Conservation (phyloP, 2,329 filamentous ascomycete species). For the Pestalotiopsis sp. region DNA sequence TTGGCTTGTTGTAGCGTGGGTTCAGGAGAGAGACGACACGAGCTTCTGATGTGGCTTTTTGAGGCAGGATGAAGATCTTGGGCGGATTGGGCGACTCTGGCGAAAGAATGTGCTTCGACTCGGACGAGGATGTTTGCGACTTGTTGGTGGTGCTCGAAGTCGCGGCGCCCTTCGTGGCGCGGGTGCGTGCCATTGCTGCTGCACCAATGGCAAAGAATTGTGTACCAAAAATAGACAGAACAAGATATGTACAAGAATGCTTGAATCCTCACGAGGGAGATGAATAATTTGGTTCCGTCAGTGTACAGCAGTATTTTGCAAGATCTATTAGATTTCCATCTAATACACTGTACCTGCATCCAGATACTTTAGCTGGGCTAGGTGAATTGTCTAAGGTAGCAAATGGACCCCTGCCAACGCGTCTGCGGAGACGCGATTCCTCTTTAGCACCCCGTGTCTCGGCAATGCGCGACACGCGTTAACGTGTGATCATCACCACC, state of each 20-base stretch:
- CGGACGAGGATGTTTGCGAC: slow-evolving; percentile 25
- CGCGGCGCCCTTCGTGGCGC: slow-evolving; percentile 41
- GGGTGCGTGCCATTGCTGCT: slow-evolving; percentile 48
- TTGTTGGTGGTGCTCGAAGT: slow-evolving; percentile 28
- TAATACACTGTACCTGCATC: not conserved
- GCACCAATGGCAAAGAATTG: not conserved
- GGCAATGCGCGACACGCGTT: not conserved
- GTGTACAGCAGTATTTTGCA: not conserved
- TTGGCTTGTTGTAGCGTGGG: slow-evolving; percentile 56
- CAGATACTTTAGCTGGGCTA: not conserved
- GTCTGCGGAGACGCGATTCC: slow-evolving; percentile 9
- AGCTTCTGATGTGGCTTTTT: slow-evolving; percentile 53
- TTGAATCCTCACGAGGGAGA: not conserved
- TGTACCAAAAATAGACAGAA: not conserved
- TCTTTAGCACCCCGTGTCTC: not conserved
- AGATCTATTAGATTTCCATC: not conserved
- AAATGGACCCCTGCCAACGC: slow-evolving; percentile 5
- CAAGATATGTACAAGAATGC: not conserved
- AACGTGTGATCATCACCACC: not conserved
- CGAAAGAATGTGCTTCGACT: slow-evolving; percentile 45
- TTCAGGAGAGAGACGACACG: slow-evolving; percentile 64
- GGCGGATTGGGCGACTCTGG: slow-evolving; percentile 46
- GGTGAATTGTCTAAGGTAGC: not conserved
- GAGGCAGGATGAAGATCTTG: slow-evolving; percentile 64
- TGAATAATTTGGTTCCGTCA: not conserved